Percentiles rank a stretch among this genome's conserved stretches.
phyloP scores from a whole-genome alignment of 768 basidiomycete genomes.

The Russula sp. region DNA sequence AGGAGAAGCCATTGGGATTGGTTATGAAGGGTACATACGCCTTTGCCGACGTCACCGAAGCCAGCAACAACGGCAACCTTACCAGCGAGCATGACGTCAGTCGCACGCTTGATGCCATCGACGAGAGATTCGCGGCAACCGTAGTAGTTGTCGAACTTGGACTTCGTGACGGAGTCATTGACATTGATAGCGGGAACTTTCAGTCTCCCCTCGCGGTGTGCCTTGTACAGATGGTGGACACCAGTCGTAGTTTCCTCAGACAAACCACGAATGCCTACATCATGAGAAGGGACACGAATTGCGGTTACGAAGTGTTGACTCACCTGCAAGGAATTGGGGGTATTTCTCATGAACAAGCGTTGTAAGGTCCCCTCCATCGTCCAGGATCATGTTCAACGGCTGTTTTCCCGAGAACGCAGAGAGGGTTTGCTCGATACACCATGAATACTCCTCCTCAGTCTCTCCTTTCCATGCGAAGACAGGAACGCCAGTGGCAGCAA shows the following conservation, averaged over 20 bases:
- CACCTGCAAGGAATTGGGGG: slow-evolving; percentile 80
- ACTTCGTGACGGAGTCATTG: slow-evolving; percentile 99
- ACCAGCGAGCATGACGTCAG: slow-evolving; percentile 99
- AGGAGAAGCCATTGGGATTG: not conserved
- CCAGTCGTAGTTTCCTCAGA: slow-evolving; percentile 99
- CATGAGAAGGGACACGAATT: slow-evolving; percentile 5
- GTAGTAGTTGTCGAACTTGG: slow-evolving; percentile 98
- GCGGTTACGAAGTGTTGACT: slow-evolving; percentile 12
- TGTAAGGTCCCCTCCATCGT: slow-evolving; percentile 98
- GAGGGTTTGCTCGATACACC: slow-evolving; percentile 97
- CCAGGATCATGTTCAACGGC: slow-evolving; percentile 96
- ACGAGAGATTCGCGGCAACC: slow-evolving; percentile 99
- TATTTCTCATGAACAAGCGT: slow-evolving; percentile 93
- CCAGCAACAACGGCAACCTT: slow-evolving; percentile 99
- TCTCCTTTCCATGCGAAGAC: slow-evolving; percentile 99
- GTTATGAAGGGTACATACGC: slow-evolving; percentile 51
- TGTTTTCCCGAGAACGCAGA: slow-evolving; percentile 80
- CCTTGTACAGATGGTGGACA: slow-evolving; percentile 98
- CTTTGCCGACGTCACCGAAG: slow-evolving; percentile 98
- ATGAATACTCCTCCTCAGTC: slow-evolving; percentile 96
- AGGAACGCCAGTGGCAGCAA: slow-evolving; percentile 96
- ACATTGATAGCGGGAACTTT: slow-evolving; percentile 99
- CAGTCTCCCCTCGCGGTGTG: slow-evolving; percentile 91
- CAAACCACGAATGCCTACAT: slow-evolving; percentile 77
- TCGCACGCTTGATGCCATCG: slow-evolving; percentile 99